A percentile compares a stretch with the other conserved stretches of the same genome.
These are phyloP conservation scores for Trametes cubensis DNA, from an alignment of 768 basidiomycete species.

Conservation along the genomic window DNA sequence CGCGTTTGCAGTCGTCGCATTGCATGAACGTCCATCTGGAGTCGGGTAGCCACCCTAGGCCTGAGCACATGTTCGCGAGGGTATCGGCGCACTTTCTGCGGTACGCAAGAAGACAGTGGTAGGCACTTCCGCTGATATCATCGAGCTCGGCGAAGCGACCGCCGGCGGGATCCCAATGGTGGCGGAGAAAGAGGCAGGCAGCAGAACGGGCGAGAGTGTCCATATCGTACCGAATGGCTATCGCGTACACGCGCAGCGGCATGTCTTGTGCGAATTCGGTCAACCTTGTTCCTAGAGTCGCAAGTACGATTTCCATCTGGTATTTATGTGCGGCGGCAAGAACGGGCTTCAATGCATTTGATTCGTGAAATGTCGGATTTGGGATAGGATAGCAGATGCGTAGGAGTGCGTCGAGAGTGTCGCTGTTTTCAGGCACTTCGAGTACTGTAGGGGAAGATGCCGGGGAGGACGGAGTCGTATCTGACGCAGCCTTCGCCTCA, in stretches of 20 bases:
- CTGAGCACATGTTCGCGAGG: neutral
- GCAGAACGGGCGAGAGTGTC: conserved; percentile 62
- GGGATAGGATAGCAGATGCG: conserved; percentile 25
- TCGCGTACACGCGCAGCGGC: conserved; percentile 66
- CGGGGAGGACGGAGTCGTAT: too few species aligned
- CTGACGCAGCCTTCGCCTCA: neutral
- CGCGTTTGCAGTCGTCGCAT: neutral
- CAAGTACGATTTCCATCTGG: conserved; percentile 10
- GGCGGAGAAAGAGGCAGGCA: conserved; percentile 54
- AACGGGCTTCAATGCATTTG: conserved; percentile 10
- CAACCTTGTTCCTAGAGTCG: neutral
- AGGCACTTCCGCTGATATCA: conserved; percentile 8
- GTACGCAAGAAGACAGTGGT: conserved; percentile 15
- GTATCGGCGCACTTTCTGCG: conserved; percentile 37
- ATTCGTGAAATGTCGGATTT: neutral
- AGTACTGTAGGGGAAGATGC: conserved; percentile 1
- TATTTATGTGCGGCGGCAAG: conserved; percentile 28
- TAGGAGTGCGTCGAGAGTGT: conserved; percentile 24
- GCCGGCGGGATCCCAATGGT: neutral
- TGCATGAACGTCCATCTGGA: conserved; percentile 3
- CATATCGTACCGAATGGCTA: conserved; percentile 64
- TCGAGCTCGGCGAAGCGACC: conserved; percentile 10
- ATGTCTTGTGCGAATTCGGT: neutral
- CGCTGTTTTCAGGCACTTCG: conserved; percentile 21
- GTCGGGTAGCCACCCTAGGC: neutral